Conservation (phyloP, 1,139 yeast species). For the Debaryomyces subglobosus region DNA sequence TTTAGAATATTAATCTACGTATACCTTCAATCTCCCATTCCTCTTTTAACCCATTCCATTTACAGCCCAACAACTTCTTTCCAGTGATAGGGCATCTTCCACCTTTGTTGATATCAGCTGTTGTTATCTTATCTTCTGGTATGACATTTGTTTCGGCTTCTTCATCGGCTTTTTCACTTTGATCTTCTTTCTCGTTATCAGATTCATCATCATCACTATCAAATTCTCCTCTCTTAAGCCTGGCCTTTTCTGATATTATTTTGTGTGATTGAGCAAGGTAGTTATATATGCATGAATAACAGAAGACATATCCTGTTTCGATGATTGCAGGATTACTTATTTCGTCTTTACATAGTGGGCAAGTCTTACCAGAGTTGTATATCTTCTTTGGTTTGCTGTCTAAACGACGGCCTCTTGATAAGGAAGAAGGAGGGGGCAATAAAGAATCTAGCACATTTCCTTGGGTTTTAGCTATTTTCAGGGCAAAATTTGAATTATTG, state of each 20-base stretch:
- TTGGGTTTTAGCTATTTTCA: constrained; percentile 57
- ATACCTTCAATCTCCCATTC: constrained; percentile 78
- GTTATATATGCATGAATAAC: constrained; percentile 82
- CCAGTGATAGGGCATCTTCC: constrained; percentile 91
- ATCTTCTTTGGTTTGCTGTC: constrained; percentile 18
- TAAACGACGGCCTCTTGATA: constrained; percentile 18
- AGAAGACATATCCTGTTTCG: constrained; percentile 90
- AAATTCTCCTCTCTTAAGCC: constrained; percentile 14
- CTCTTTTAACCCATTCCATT: constrained; percentile 56
- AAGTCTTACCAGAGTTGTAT: constrained; percentile 42
- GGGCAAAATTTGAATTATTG: constrained; percentile 77
- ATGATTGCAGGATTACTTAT: constrained; percentile 82
- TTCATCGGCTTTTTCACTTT: constrained; percentile 10
- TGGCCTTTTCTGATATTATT: constrained; percentile 28
- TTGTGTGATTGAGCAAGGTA: constrained; percentile 56
- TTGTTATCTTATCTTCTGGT: constrained; percentile 19
- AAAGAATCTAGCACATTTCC: constrained; percentile 52
- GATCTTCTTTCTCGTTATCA: constrained; percentile 21
- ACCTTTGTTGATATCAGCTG: constrained; percentile 45
- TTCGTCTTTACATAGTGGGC: constrained; percentile 73
- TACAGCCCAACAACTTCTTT: constrained; percentile 69
- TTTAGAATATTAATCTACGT: constrained; percentile 64
- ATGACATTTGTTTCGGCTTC: constrained; percentile 10
- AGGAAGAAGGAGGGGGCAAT: constrained; percentile 56
- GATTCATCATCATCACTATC: constrained; percentile 21